These are phyloP conservation scores for Echria macrotheca DNA, from an alignment of 495 filamentous ascomycete genomes.

Conservation along the genomic window DNA sequence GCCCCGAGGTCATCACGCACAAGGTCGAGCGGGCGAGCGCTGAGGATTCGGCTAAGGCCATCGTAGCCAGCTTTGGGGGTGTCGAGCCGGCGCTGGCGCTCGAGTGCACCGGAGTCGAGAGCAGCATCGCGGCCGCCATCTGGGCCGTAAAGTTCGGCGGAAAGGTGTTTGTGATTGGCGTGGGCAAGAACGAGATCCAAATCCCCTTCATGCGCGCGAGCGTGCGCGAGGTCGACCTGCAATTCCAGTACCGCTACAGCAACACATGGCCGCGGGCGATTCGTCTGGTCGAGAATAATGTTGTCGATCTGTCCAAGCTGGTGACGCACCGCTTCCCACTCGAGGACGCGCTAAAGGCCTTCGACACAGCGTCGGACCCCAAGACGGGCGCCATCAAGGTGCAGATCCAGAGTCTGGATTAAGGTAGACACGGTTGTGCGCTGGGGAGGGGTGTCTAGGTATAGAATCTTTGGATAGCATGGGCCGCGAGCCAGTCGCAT, in stretches of 20 bases:
- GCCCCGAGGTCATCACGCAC: slow-evolving; percentile 66
- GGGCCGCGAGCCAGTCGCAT: slow-evolving; percentile 9
- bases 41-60: slow-evolving; percentile 63
- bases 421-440: not conserved
- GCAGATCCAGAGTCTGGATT: slow-evolving; percentile 67
- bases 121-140: slow-evolving; percentile 75
- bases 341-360: slow-evolving; percentile 85
- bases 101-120: slow-evolving; percentile 93
- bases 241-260: slow-evolving; percentile 92
- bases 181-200: slow-evolving; percentile 89
- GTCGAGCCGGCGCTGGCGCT: slow-evolving; percentile 71
- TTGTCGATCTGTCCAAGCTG: slow-evolving; percentile 72
- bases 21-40: slow-evolving; percentile 64
- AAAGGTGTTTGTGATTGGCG: slow-evolving; percentile 89
- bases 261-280: slow-evolving; percentile 96
- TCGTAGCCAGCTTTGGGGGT: slow-evolving; percentile 61
- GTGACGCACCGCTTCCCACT: slow-evolving; percentile 82
- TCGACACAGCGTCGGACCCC: slow-evolving; percentile 78
- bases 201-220: slow-evolving; percentile 90
- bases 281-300: slow-evolving; percentile 72
- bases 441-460: not conserved
- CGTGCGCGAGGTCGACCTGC: slow-evolving; percentile 85
- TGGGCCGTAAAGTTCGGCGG: slow-evolving; percentile 87
- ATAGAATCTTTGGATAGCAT: slow-evolving; percentile 4
- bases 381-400: slow-evolving; percentile 95